These are phyloP conservation scores for Phyllosticta citrichinensis DNA, from an alignment of 2,329 filamentous ascomycete genomes.

Conservation along the genomic window DNA sequence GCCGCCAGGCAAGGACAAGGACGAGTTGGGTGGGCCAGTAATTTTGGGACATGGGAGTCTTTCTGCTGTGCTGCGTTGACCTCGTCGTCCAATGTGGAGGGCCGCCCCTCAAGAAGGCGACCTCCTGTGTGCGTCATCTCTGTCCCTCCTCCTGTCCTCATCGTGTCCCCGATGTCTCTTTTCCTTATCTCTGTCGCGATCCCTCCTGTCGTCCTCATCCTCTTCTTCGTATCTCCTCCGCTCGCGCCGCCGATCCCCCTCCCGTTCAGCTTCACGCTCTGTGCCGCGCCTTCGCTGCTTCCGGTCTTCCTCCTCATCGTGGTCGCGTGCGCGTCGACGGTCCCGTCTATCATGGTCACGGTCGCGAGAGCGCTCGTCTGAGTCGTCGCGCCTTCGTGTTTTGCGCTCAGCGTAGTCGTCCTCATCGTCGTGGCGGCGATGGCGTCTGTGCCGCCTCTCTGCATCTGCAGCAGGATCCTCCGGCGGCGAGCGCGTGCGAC, in stretches of 20 bases:
- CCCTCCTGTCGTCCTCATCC: not conserved
- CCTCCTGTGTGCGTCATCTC: not conserved
- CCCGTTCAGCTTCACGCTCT: not conserved
- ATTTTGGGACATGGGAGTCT: too few relatives aligned
- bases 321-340: not conserved
- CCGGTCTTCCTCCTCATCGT: not conserved
- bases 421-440: not conserved
- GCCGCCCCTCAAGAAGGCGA: not conserved
- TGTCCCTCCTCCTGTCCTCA: not conserved
- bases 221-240: not conserved
- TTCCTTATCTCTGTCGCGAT: not conserved
- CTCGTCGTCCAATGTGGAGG: too few relatives aligned
- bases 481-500: conserved; percentile 1
- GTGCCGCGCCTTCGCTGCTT: not conserved
- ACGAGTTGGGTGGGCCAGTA: too few relatives aligned
- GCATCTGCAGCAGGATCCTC: not conserved
- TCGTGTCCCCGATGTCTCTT: not conserved
- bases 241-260: not conserved
- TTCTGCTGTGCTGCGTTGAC: too few relatives aligned
- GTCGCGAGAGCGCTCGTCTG: not conserved
- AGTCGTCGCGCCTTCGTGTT: not conserved
- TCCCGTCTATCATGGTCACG: not conserved
- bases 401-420: not conserved
- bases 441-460: conserved; percentile 1
- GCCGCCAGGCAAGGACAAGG: too few relatives aligned